phyloP scores from a whole-genome alignment of 2,329 filamentous ascomycete genomes.

The Magnaporthales sp. region DNA sequence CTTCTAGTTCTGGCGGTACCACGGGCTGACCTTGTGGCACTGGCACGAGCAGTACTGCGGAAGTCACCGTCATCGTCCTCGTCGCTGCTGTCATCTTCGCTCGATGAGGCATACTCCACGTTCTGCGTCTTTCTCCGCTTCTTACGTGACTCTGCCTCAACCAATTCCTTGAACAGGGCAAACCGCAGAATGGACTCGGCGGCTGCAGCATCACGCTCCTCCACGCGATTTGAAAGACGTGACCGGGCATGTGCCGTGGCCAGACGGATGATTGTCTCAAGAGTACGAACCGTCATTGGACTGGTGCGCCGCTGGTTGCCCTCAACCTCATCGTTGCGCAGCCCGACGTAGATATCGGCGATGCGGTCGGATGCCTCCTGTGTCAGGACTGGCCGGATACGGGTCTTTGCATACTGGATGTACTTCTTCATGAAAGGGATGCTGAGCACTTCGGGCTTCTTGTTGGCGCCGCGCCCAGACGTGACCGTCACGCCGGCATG shows the following conservation, averaged over 20 bases:
- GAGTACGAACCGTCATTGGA: slow-evolving; percentile 91
- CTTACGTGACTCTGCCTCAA: slow-evolving; percentile 71
- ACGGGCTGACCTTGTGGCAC: slow-evolving; percentile 18
- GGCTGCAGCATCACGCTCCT: slow-evolving; percentile 78
- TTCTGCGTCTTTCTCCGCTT: slow-evolving; percentile 65
- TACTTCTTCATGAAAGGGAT: slow-evolving; percentile 99
- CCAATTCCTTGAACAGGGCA: slow-evolving; percentile 93
- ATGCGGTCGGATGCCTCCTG: slow-evolving; percentile 90
- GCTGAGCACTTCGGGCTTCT: slow-evolving; percentile 79
- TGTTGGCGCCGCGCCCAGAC: slow-evolving; percentile 62
- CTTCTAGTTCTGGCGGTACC: slow-evolving; percentile 22
- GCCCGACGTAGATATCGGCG: slow-evolving; percentile 78
- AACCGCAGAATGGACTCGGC: slow-evolving; percentile 89
- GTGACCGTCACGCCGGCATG: slow-evolving; percentile 82
- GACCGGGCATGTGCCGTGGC: slow-evolving; percentile 94
- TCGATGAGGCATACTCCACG: slow-evolving; percentile 47
- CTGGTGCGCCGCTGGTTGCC: slow-evolving; percentile 89
- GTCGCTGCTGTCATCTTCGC: slow-evolving; percentile 44
- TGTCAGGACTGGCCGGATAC: slow-evolving; percentile 83
- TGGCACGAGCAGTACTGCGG: slow-evolving; percentile 18
- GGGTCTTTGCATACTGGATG: slow-evolving; percentile 92
- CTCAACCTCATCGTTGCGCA: slow-evolving; percentile 93
- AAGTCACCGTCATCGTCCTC: slow-evolving; percentile 50
- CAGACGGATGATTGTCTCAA: slow-evolving; percentile 96
- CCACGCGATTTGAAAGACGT: slow-evolving; percentile 77